Evolutionary conservation across 768 basidiomycete genomes (phyloP).

Genomic region (Fomitopsis serialis): DNA sequence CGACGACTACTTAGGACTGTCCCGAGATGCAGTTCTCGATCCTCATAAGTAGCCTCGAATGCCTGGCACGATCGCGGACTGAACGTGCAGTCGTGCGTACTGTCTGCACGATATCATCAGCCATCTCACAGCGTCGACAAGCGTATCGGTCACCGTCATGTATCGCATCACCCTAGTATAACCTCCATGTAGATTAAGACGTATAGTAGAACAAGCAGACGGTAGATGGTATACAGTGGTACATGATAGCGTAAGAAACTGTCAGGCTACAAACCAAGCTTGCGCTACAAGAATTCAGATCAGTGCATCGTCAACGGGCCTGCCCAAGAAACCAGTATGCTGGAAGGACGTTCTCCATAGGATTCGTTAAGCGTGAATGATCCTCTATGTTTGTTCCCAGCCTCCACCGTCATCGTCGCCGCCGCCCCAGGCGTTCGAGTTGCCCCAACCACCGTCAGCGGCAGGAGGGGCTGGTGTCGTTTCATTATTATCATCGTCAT

Average conservation of each 20-base stretch:
- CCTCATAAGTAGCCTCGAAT: too few species aligned
- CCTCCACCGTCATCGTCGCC: neutral
- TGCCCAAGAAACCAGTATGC: neutral
- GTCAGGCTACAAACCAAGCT: neutral
- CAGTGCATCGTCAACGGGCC: neutral
- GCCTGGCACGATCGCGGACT: too few species aligned
- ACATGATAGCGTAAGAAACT: neutral
- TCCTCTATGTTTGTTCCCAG: neutral
- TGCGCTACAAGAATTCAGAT: neutral
- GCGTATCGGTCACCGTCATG: neutral
- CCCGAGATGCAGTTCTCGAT: too few species aligned
- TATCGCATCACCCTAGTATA: too few species aligned
- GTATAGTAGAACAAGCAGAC: neutral
- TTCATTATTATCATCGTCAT: neutral
- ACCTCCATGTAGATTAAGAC: neutral
- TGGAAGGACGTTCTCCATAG: neutral
- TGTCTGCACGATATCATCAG: too few species aligned
- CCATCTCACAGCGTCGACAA: too few species aligned
- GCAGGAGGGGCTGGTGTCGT: neutral
- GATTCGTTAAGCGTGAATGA: too few species aligned
- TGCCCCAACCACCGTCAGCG: neutral
- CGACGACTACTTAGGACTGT: too few species aligned
- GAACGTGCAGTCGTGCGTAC: too few species aligned
- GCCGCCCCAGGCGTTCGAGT: neutral
- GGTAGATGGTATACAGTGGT: neutral